These are phyloP conservation scores for Diaporthe batatas DNA, from an alignment of 2,329 filamentous ascomycete genomes.

Conservation along the genomic window DNA sequence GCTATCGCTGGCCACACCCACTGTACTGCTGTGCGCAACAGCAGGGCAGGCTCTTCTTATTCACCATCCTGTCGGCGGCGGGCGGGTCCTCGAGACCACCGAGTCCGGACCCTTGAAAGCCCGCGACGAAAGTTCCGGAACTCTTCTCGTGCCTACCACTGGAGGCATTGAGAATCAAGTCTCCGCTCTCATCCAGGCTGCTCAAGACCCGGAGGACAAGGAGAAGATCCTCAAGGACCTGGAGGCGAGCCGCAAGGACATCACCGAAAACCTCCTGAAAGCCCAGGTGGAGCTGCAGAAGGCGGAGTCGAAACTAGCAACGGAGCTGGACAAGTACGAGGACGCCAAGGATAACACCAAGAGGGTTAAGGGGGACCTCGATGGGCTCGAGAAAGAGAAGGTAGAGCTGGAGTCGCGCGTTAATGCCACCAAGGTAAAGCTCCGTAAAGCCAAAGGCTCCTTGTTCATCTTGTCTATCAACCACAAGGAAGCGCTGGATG, in stretches of 20 bases:
- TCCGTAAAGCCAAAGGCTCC: not conserved
- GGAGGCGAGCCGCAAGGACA: not conserved
- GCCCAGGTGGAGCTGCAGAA: fast-evolving
- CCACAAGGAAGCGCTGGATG: no score
- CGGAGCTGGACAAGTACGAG: no score
- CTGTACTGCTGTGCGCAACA: not conserved
- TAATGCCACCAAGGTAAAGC: not conserved
- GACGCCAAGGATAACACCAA: not conserved
- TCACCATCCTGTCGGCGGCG: no score
- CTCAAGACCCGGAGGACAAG: not conserved
- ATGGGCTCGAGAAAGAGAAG: not conserved
- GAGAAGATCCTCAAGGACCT: not conserved
- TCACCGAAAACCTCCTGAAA: not conserved
- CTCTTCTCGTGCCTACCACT: not conserved
- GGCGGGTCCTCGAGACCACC: no score
- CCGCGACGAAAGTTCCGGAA: not conserved
- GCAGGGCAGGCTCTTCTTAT: not conserved
- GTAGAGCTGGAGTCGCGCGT: not conserved
- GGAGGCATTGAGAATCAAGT: no score
- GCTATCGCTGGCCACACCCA: not conserved
- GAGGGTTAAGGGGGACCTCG: no score
- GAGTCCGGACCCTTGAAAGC: no score
- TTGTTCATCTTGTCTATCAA: no score
- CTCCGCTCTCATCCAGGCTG: no score
- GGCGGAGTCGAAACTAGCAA: fast-evolving